Evolutionary conservation across 495 filamentous ascomycete genomes (phyloP), one percentile per base, ranked within the genome.

Genomic region (Chlorociboria aeruginascens): DNA sequence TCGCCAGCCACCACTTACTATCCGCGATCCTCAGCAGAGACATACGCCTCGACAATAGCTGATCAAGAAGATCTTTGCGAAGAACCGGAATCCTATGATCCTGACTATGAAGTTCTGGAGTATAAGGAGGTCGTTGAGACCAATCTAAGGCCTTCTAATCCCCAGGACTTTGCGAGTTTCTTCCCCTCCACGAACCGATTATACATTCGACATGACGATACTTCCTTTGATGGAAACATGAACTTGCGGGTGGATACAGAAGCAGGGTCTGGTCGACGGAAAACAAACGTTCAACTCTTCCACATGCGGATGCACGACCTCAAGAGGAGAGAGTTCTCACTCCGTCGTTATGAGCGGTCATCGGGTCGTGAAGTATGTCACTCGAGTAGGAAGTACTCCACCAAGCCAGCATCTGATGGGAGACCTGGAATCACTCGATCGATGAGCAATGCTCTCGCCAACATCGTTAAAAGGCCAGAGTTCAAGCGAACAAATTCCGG

Each of bases 271-370:
- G 31, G 43, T 14, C 55, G 67, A n/a, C 67, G 66, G 34, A 72
- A 66, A 56, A 77, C 77, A 53, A 77, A 81, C 42, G 75, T 94
- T 34, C 92, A 85, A 38, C 79, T 98, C 36, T 97, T 96, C 65
- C 89, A 98, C 65, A 71, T 97, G 36, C 83, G 89, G 51, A 95
- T 98, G 89, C 82, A 95, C 58, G 90, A 96, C 63, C 67, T 98
- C 55, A 79, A 79, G 58, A 75, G 78, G 51, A 78, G 92, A 29
- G 82, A 94, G 53, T 95, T 93, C 64, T 95, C 92, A 4, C 73
- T 96, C 43, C 78, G 92, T 7, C 81, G 92, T 17, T 98, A 98
- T 60, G 92, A 83, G 60, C 80, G 92, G 40, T 86, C 93, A 42
- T 95, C 88, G 10, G 92, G 92, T 4, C 85, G 90, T 17, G 89